These are phyloP conservation scores for Solidago caesia DNA, from an alignment of 129 eudicot species.

Conservation along the genomic window DNA sequence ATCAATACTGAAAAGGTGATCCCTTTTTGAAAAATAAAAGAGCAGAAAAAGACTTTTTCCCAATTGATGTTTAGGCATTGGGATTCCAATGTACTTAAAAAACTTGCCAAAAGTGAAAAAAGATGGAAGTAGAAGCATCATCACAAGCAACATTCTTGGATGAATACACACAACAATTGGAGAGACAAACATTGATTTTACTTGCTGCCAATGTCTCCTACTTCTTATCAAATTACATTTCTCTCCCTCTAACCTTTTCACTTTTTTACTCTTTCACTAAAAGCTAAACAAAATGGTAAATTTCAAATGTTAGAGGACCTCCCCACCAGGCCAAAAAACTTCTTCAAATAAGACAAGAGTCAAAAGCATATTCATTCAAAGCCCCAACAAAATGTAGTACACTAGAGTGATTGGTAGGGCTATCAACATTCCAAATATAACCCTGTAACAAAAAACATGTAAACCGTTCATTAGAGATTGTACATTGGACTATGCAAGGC, in stretches of 20 bases:
- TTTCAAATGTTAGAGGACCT: conserved; percentile 39
- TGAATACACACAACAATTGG: conserved; percentile 18
- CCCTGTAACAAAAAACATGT: conserved; percentile 52
- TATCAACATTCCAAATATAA: conserved; percentile 87
- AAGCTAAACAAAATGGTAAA: conserved; percentile 31
- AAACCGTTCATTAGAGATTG: conserved; percentile 25
- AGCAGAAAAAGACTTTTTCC: not conserved
- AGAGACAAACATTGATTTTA: conserved; percentile 35
- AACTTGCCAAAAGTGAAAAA: conserved; percentile 24
- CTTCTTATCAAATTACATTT: conserved; percentile 21
- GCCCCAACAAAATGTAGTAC: conserved; percentile 84
- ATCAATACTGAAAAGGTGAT: no score
- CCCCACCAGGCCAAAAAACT: conserved; percentile 16
- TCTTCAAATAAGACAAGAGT: conserved; percentile 26
- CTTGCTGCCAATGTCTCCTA: conserved; percentile 27
- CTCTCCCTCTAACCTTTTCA: conserved; percentile 14
- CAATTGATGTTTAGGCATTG: conserved; percentile 9
- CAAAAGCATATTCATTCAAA: conserved; percentile 31
- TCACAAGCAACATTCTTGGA: conserved; percentile 10
- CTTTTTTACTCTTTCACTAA: conserved; percentile 25
- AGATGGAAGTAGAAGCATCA: conserved; percentile 26
- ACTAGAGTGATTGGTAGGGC: conserved; percentile 83
- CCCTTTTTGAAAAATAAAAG: not conserved
- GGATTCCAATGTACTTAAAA: conserved; percentile 35
- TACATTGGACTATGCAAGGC: not conserved